Base-by-base conservation (phyloP, 2,329 filamentous ascomycete species). In the Cercospora sp. region DNA sequence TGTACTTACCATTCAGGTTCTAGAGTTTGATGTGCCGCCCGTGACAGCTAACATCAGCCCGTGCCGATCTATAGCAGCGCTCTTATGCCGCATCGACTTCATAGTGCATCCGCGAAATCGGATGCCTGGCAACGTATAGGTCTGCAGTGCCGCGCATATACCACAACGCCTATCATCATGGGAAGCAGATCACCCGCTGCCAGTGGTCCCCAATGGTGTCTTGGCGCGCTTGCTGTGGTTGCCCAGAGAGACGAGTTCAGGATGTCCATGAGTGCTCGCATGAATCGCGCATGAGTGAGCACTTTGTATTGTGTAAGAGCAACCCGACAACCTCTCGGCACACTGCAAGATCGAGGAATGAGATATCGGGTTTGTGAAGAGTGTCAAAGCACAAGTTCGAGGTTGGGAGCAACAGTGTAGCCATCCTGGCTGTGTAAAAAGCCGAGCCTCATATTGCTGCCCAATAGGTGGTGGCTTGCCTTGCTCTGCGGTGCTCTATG, bases 11-110 rank as follows among this genome's bases (percentile, higher is more conserved):
- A 31, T 45, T 23, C 62, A 64, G 48, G 51, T 58, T 1, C 31
- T 20, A 64, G 30, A 33, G 51, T 64, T 64, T 64, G 55, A 36
- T 59, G 28, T 59, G 28, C 61, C 45, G 61, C 61, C 26, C 60
- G 28, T 63, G 61, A 63, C 61, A 63, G 61, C 30, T 55, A 63
- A 55, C 60, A 10, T 63, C 45, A 33, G 20, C 12, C n/a, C 28
- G 42, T 20, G 51, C 26, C 31, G 42, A 31, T 23, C 30, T 64
- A 64, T 48, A 58, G 23, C 20, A 28, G 62, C 51, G 51, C 51
- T 58, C 16, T 36, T 30, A 58, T 58, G 51, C 30, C 61, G 45
- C 61, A 12, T 23, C 51, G 13, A 53, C 45, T 36, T 64, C 45
- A 57, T 58, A 36, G 61, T 28, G 28, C 61, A 55, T 63, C 60